Conservation (phyloP, 345 rosid species). For the Raphanus sativus region DNA sequence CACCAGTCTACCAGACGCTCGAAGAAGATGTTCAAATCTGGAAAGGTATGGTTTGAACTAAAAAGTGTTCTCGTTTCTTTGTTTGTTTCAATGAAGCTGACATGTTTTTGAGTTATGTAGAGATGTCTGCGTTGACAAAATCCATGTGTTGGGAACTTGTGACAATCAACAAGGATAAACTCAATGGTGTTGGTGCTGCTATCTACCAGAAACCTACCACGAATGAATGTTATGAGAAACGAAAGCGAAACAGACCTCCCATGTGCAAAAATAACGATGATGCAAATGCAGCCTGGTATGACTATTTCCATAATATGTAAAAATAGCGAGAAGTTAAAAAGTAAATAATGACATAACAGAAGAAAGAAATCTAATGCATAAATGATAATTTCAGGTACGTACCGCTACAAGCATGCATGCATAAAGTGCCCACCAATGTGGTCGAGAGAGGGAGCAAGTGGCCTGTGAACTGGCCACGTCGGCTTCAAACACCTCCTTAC, state of each 20-base stretch:
- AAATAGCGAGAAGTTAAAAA: background rate
- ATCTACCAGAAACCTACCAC: slow-evolving; percentile 71
- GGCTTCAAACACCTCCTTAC: slow-evolving; percentile 67
- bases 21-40: slow-evolving; percentile 77
- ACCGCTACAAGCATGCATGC: slow-evolving; percentile 88
- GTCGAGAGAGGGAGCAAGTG: slow-evolving; percentile 65
- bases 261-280: slow-evolving; percentile 77
- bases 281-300: slow-evolving; percentile 84
- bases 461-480: slow-evolving; percentile 78
- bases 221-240: slow-evolving; percentile 76
- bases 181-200: slow-evolving; percentile 76
- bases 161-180: slow-evolving; percentile 71
- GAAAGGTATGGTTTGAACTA: slow-evolving; percentile 45
- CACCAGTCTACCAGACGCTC: slow-evolving; percentile 83
- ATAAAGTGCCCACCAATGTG: slow-evolving; percentile 47
- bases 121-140: slow-evolving; percentile 67
- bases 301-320: background rate
- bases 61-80: background rate
- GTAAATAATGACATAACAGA: background rate
- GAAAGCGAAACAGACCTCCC: slow-evolving; percentile 63
- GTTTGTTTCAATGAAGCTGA: slow-evolving; percentile 17
- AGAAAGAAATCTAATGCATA: background rate
- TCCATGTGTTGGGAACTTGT: slow-evolving; percentile 92
- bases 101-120: slow-evolving; percentile 39
- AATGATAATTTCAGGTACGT: slow-evolving; percentile 43